Evolutionary conservation across 2,329 filamentous ascomycete genomes (phyloP).

Genomic region (Fusarium redolens): DNA sequence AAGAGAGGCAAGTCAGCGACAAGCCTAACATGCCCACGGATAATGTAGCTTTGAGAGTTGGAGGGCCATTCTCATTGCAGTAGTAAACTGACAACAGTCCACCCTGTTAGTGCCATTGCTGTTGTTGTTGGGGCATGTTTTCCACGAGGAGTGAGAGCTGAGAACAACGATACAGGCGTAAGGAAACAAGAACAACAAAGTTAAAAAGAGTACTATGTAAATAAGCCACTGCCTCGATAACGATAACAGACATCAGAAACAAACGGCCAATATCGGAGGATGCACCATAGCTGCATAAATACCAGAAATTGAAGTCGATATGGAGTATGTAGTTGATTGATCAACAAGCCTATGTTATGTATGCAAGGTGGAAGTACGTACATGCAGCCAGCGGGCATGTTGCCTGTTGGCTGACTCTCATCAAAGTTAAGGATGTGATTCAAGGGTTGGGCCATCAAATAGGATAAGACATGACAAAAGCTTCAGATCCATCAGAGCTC

Average conservation of each 20-base stretch:
- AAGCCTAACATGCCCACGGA: conserved; percentile 8
- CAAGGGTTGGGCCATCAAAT: conserved; percentile 24
- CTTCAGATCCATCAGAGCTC: conserved; percentile 29
- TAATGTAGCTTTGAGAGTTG: neutral
- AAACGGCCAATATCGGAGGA: conserved; percentile 20
- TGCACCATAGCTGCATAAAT: neutral
- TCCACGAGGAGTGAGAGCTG: conserved; percentile 1
- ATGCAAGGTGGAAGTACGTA: neutral
- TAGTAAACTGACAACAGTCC: neutral
- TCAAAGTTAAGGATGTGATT: conserved; percentile 11
- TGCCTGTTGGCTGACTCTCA: conserved; percentile 13
- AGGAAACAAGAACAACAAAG: conserved; percentile 14
- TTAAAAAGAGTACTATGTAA: neutral
- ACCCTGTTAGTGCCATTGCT: neutral
- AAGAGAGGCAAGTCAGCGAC: conserved; percentile 18
- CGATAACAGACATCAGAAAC: neutral
- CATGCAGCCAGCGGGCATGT: conserved; percentile 33
- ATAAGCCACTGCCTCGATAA: neutral
- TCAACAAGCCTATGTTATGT: neutral
- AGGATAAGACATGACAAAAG: conserved; percentile 21
- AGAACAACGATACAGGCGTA: conserved; percentile 15
- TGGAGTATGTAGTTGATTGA: neutral
- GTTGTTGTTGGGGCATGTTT: neutral
- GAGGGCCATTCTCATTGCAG: neutral
- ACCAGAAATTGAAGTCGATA: neutral